Base-by-base conservation (phyloP, 73 alveolate species). In the Paraurostyla sp. region DNA sequence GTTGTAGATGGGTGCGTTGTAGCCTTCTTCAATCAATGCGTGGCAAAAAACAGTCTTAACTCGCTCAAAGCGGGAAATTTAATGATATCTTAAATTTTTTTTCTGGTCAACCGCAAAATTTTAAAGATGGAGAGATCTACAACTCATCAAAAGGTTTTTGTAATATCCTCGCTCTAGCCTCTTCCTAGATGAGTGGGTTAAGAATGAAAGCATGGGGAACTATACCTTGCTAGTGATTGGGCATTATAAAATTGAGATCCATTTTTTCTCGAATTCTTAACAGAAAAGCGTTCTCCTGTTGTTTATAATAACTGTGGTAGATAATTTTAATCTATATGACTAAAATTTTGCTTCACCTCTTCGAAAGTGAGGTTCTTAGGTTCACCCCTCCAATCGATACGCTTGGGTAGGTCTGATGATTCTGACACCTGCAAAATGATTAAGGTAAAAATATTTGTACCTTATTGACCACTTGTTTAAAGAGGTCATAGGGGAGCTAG, bases 21-120 rank as follows among this genome's bases (percentile, higher is more conserved):
- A 43, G 57, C 83, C 68, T 69, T 54, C 90, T 18, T 75, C 78
- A 18, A 89, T 50, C 7, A 20, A 16, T 16, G 94, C 87, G 71
- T 89, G 94, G 25, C 86, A 91, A 52, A 80, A 80, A 35, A 89
- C 83, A 32, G 94, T 89, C 69, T 89, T 89, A 71, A 89, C 76
- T 56, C 90, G 32, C 58, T 76, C 60, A 85, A 48, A 88, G 87
- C 71, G 69, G 68, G 81, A 78, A 78, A 78, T 35, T 40, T 60
- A 50, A 62, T 85, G 29, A 33, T 46, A 27, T 85, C 49, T 38
- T n/a, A 27, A 71, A 71, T 85, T 30, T 41, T 20, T 27, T 41
- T 48, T 78, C 71, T 29, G 85, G 41, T 60, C 63, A 59, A 73
- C 49, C 41, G 45, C 69, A 43, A 40, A 35, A 25, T 40, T 32